These are phyloP conservation scores for Cicer yamashitae DNA, from an alignment of 306 rosid species.

Conservation along the genomic window DNA sequence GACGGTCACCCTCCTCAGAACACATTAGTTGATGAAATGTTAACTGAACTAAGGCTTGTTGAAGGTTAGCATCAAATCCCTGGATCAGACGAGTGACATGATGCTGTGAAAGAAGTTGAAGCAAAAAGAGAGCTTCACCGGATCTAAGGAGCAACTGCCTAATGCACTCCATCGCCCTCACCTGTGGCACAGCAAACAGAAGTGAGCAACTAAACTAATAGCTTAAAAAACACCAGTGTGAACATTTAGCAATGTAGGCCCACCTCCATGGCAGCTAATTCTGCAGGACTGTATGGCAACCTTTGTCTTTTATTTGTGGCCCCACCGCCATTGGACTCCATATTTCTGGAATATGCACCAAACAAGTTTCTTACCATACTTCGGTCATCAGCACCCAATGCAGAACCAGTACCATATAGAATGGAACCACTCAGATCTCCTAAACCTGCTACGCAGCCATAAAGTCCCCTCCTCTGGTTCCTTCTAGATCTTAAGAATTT, in stretches of 20 bases:
- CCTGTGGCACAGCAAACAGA: conserved; percentile 61
- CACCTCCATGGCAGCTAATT: conserved; percentile 99
- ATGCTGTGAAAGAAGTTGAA: conserved; percentile 97
- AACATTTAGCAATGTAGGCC: conserved; percentile 41
- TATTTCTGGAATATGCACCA: conserved; percentile 74
- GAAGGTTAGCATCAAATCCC: conserved; percentile 72
- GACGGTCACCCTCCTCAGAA: conserved; percentile 90
- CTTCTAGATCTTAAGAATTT: conserved; percentile 87
- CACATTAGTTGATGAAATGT: conserved; percentile 94
- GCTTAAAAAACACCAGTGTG: conserved; percentile 26
- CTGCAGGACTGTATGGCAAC: conserved; percentile 93
- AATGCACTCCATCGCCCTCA: conserved; percentile 98
- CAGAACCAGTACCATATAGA: conserved; percentile 82
- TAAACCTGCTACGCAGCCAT: conserved; percentile 96
- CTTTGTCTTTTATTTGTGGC: conserved; percentile 83
- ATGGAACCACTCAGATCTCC: conserved; percentile 91
- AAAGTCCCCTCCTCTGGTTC: conserved; percentile 95
- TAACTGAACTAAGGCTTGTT: conserved; percentile 73
- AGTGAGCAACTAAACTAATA: conserved; percentile 39
- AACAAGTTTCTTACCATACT: conserved; percentile 87
- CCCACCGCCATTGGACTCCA: conserved; percentile 75
- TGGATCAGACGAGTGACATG: conserved; percentile 88
- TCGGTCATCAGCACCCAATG: conserved; percentile 77
- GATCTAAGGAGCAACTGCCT: conserved; percentile 95
- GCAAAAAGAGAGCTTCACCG: conserved; percentile 88